Evolutionary conservation across 495 filamentous ascomycete genomes (phyloP).

Genomic region (Aspergillus cristatus): DNA sequence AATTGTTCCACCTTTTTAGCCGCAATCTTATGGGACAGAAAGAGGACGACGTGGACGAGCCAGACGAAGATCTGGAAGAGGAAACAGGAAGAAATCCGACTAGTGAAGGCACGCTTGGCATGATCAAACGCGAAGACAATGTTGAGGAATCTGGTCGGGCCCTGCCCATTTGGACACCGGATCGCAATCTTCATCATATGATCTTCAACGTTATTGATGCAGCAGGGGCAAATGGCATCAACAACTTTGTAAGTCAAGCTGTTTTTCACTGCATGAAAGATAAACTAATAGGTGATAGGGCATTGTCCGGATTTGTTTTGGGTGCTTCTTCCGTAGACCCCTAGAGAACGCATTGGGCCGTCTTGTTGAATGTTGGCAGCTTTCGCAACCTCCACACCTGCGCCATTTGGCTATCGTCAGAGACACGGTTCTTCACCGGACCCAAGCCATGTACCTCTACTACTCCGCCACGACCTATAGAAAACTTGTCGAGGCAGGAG

Average conservation of each 20-base stretch:
- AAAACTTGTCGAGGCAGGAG: conserved; percentile 46
- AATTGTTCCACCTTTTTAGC: conserved; percentile 41
- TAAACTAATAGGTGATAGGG: conserved; percentile 22
- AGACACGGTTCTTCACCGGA: conserved; percentile 46
- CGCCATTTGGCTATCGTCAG: conserved; percentile 54
- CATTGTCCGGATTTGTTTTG: conserved; percentile 40
- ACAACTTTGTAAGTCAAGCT: conserved; percentile 37
- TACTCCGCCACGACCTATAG: conserved; percentile 48
- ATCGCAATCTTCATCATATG: conserved; percentile 42
- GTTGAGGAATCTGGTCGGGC: conserved; percentile 26
- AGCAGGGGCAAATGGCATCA: conserved; percentile 42
- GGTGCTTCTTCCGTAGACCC: conserved; percentile 47
- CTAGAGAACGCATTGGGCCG: conserved; percentile 47
- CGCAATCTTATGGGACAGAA: conserved; percentile 20
- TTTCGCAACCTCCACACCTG: conserved; percentile 54
- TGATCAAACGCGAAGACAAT: conserved; percentile 17
- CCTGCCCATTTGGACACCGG: conserved; percentile 47
- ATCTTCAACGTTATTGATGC: conserved; percentile 44
- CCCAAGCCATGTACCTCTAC: conserved; percentile 48
- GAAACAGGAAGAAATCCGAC: conserved; percentile 12
- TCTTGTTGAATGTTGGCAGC: conserved; percentile 49
- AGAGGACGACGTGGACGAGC: conserved; percentile 25
- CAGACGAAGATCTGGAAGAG: conserved; percentile 31
- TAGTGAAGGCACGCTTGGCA: conserved; percentile 5
- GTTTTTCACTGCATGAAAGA: not conserved